Evolutionary conservation across 2,329 filamentous ascomycete species (phyloP), one percentile per base, ranked within the genome.

Genomic region (Monilinia polystroma): DNA sequence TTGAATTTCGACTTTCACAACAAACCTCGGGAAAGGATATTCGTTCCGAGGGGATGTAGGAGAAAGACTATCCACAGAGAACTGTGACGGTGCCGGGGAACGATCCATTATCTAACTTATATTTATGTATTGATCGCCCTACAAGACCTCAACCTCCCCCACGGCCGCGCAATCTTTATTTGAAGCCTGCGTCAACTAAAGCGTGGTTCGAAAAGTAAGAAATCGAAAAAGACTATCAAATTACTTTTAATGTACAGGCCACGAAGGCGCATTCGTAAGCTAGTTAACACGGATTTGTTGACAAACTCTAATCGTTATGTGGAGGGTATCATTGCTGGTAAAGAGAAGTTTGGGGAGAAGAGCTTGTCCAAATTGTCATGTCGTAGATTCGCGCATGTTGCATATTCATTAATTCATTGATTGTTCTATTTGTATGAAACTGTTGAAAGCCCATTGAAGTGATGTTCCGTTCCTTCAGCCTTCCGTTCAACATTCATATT

Each of bases 21-120:
- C 73, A 63, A 57, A 77, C 83, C 86, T 78, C 10, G 83, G 81
- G 83, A 90, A 78, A 76, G 85, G 79, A 81, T 81, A 84, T 72
- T 82, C 80, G 66, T 76, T 75, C 51, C 74, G 76, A 64, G 62
- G 81, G 77, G 67, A 81, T 79, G 63, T 64, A 62, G 38, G 75
- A 41, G 80, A 79, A 71, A 81, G 76, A 76, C 79, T 84, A 73
- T 84, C 82, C 64, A 79, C 75, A 67, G 83, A 84, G 69, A 74
- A 77, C 72, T 80, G 79, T 62, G 78, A 77, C 59, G 77, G 76
- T 68, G 80, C 76, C 68, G 80, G 75, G 66, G 79, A 80, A 69
- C 55, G 57, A 51, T 80, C 78, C 78, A 80, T 80, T 64, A 66
- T 73, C 41, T 43, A 43, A 43, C 41, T 43, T 67, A 49, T 47